These are phyloP conservation scores for Talaromyces albobiverticillius DNA, from an alignment of 2,329 filamentous ascomycete genomes.

Conservation along the genomic window DNA sequence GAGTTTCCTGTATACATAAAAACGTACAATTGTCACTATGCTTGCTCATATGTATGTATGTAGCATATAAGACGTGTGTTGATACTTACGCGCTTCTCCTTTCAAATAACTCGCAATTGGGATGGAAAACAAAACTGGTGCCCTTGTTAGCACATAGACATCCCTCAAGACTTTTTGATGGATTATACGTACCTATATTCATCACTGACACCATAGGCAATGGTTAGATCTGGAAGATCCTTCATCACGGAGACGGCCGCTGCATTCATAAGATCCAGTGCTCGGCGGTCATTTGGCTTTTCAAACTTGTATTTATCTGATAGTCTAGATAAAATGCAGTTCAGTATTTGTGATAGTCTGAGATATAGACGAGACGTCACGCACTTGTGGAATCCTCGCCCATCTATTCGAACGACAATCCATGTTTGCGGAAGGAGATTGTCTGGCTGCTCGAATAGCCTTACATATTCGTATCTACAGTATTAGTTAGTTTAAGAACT, in stretches of 20 bases:
- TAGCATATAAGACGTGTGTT: neutral
- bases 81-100: constrained; percentile 69
- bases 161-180: neutral
- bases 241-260: constrained; percentile 81
- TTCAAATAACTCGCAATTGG: constrained; percentile 78
- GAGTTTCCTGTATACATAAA: constrained; percentile 64
- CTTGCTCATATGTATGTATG: neutral
- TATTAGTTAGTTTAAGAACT: neutral
- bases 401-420: constrained; percentile 92
- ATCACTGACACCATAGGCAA: constrained; percentile 92
- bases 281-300: constrained; percentile 88
- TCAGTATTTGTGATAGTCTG: neutral
- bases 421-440: constrained; percentile 83
- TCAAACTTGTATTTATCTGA: constrained; percentile 78
- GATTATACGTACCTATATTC: constrained; percentile 62
- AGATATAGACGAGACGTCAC: constrained; percentile 19
- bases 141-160: neutral
- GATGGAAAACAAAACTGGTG: constrained; percentile 80
- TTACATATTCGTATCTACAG: constrained; percentile 86
- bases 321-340: constrained; percentile 50
- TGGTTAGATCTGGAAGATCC: constrained; percentile 77
- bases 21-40: neutral
- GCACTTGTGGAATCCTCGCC: constrained; percentile 91
- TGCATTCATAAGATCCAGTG: constrained; percentile 89
- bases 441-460: constrained; percentile 80